Conservation (phyloP, 257 asterid species). For the Petunia axillaris region DNA sequence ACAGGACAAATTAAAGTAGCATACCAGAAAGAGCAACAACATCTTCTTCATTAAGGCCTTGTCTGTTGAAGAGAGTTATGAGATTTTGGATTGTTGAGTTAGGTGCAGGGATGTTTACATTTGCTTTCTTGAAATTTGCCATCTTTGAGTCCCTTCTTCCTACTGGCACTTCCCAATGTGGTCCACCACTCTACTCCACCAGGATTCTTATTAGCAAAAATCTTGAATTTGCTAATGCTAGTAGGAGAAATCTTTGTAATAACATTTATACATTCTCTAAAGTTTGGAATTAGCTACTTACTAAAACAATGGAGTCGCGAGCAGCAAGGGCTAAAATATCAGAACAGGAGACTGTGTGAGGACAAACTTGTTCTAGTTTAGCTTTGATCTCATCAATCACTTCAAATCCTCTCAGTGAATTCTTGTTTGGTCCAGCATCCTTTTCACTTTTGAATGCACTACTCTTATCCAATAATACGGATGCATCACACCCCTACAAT, state of each 20-base stretch:
- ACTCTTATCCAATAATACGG: constrained; percentile 63
- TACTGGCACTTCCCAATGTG: constrained; percentile 81
- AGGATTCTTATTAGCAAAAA: constrained; percentile 18
- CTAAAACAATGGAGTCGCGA: constrained; percentile 61
- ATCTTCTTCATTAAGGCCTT: constrained; percentile 67
- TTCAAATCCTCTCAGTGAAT: constrained; percentile 68
- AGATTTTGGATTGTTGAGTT: constrained; percentile 73
- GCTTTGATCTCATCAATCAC: constrained; percentile 80
- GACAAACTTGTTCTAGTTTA: constrained; percentile 67
- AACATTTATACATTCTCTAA: too few species aligned
- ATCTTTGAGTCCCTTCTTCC: constrained; percentile 80
- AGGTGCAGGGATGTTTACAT: constrained; percentile 66
- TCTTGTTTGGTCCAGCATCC: constrained; percentile 69
- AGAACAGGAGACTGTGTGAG: constrained; percentile 79
- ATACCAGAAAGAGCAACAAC: constrained; percentile 82
- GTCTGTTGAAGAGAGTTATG: constrained; percentile 47
- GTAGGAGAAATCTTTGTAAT: too few species aligned
- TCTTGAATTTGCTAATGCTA: neutral
- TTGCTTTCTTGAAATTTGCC: constrained; percentile 57
- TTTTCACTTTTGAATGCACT: constrained; percentile 58
- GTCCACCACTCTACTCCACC: constrained; percentile 74
- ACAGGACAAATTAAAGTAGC: neutral
- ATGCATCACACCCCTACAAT: constrained; percentile 79
- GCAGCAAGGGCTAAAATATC: constrained; percentile 83
- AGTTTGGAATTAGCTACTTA: constrained; percentile 34